phyloP scores from a whole-genome alignment of 2,329 filamentous ascomycete species.

The Pseudopyricularia javanii region DNA sequence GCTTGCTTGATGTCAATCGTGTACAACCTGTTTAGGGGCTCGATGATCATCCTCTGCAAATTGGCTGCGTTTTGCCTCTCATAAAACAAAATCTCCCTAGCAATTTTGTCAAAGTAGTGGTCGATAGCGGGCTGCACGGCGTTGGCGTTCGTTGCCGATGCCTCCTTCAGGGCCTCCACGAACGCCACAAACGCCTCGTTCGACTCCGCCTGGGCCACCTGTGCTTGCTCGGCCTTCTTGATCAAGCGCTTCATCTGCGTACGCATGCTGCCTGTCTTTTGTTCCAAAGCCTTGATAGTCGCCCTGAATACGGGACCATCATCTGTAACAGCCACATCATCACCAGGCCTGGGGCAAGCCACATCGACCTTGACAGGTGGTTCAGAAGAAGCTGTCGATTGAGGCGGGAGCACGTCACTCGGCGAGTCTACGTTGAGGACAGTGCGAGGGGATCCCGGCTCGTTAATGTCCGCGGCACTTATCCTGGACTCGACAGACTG shows the following conservation, averaged over 20 bases:
- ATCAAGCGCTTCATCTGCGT: constrained; percentile 91
- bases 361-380: constrained; percentile 70
- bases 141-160: constrained; percentile 82
- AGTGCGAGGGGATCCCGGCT: constrained; percentile 40
- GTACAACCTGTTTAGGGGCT: constrained; percentile 84
- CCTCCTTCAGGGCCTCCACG: constrained; percentile 75
- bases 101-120: constrained; percentile 96
- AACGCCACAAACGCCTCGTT: constrained; percentile 79
- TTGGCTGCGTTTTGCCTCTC: constrained; percentile 75
- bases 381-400: constrained; percentile 6
- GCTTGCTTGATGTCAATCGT: constrained; percentile 96
- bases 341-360: constrained; percentile 70
- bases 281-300: constrained; percentile 90
- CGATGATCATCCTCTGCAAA: constrained; percentile 86
- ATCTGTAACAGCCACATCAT: constrained; percentile 74
- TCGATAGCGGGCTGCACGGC: constrained; percentile 95
- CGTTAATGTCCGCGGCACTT: constrained; percentile 57
- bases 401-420: constrained; percentile 10
- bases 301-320: constrained; percentile 93
- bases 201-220: constrained; percentile 65
- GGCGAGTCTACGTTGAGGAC: constrained; percentile 20
- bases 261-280: constrained; percentile 92
- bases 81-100: constrained; percentile 76
- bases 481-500: constrained; percentile 78
- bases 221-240: constrained; percentile 82